Conservation (phyloP, 345 rosid species). For the Camelina neglecta region DNA sequence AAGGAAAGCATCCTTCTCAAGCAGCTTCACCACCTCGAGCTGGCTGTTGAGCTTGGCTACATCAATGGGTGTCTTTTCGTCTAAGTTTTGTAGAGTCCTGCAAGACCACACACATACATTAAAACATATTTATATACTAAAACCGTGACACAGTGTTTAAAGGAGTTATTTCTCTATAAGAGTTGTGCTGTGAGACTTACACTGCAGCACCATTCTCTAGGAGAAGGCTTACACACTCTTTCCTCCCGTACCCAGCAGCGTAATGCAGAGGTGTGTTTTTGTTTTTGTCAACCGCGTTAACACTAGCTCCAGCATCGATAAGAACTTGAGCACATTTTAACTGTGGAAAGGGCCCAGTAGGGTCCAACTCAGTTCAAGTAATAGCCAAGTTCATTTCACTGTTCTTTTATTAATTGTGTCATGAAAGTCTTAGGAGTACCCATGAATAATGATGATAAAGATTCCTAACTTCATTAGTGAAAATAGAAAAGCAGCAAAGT, state of each 20-base stretch:
- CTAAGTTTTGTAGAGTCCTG: conserved; percentile 96
- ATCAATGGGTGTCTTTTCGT: conserved; percentile 95
- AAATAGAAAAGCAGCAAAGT: not conserved
- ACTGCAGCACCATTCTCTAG: conserved; percentile 95
- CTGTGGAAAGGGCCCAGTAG: conserved; percentile 49
- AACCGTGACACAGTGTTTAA: not conserved
- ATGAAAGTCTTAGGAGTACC: not conserved
- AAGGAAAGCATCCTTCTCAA: conserved; percentile 96
- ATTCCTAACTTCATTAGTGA: conserved; percentile 26
- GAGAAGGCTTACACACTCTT: conserved; percentile 91
- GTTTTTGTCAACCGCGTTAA: conserved; percentile 93
- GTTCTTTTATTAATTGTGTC: conserved; percentile 5
- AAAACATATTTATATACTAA: not conserved
- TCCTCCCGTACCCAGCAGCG: conserved; percentile 97
- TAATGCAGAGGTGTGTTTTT: conserved; percentile 97
- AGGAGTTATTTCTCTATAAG: not conserved
- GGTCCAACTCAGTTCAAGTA: conserved; percentile 25
- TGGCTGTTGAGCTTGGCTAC: conserved; percentile 97
- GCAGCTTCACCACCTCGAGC: conserved; percentile 85
- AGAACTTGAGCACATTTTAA: conserved; percentile 85
- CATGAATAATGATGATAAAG: conserved; percentile 23
- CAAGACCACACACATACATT: conserved; percentile 2
- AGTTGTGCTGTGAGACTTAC: conserved; percentile 56
- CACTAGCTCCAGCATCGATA: conserved; percentile 86
- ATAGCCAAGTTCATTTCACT: not conserved